Evolutionary conservation across 1,284 basidiomycete species (phyloP).

Genomic region (Cryptococcus sp.): DNA sequence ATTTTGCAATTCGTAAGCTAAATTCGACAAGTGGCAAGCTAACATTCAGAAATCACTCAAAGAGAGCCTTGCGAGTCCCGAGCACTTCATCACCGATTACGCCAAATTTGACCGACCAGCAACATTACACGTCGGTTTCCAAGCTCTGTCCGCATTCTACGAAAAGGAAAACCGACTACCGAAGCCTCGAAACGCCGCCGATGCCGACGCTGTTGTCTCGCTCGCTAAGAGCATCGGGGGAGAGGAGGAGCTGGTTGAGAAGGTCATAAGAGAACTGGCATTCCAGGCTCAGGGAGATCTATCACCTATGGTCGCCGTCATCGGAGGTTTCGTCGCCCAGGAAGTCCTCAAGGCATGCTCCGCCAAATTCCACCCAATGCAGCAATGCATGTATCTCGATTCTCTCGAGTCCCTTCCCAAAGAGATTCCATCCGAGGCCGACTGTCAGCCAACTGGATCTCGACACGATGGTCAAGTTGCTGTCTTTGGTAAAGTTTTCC

Average conservation of each 20-base stretch:
- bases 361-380: conserved; percentile 96
- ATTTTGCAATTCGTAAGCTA: conserved; percentile 78
- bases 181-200: conserved; percentile 74
- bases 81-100: conserved; percentile 93
- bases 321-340: conserved; percentile 97
- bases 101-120: conserved; percentile 94
- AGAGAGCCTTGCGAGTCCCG: conserved; percentile 77
- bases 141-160: conserved; percentile 81
- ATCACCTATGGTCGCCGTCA: conserved; percentile 85
- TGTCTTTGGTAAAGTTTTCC: conserved; percentile 90
- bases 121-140: conserved; percentile 90
- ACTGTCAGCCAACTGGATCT: conserved; percentile 74
- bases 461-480: conserved; percentile 95
- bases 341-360: conserved; percentile 97
- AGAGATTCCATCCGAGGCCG: conserved; percentile 70
- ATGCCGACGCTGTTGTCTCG: conserved; percentile 67
- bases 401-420: conserved; percentile 89
- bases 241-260: conserved; percentile 70
- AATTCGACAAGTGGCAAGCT: not conserved
- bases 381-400: conserved; percentile 96
- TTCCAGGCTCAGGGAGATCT: conserved; percentile 93
- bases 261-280: conserved; percentile 72
- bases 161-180: conserved; percentile 69
- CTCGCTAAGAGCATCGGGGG: conserved; percentile 65
- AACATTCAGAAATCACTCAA: conserved; percentile 79